Base-by-base conservation (phyloP, 1,284 basidiomycete genomes). In the Coriolopsis trogii region DNA sequence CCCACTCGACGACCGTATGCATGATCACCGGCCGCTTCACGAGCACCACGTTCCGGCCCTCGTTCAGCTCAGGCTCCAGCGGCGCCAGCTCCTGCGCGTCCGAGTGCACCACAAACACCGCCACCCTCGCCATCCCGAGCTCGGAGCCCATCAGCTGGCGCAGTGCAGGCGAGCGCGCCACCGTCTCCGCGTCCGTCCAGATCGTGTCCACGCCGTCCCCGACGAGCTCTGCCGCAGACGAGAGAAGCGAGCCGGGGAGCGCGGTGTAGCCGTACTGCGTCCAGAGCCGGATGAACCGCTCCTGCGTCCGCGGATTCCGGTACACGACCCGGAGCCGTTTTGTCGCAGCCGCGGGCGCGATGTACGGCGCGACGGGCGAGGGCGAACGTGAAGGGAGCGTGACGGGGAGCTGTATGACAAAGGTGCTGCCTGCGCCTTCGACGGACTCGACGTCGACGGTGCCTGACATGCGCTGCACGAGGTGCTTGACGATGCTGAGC, bases 401-500 rank as follows among this genome's bases (percentile, higher is more conserved):
- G 33, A 64, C 50, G 4, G 67, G 67, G 1, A 69, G 47, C 39
- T 56, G 60, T 41, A 69, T 63, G 8, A 53, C 63, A 51, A 69
- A 69, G 4, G 64, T 66, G 25, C 49, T 64, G 0, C 67, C 67
- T 18, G 55, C 56, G 43, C 65, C 63, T 39, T 66, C 65, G 20
- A 55, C 50, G 3, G 64, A 65, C 24, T 67, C 59, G 9, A 67
- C 66, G 15, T 65, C 64, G 12, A 69, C 56, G 7, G 63, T 58
- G 6, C 67, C 67, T n/a, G 56, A 62, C 67, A 69, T 69, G 8
- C 66, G 66, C 45, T 67, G 63, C 3, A 69, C 63, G 10, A 69
- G 64, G 37, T 69, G 67, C 51, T 67, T 67, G 44, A 69, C 65
- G 46, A 69, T 69, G 55, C 65, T 69, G 9, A 69, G 56, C 1